A percentile compares a stretch with the other conserved stretches of the same genome.
These are phyloP conservation scores for Saturnispora besseyi DNA, from an alignment of 805 yeast species.

Conservation along the genomic window DNA sequence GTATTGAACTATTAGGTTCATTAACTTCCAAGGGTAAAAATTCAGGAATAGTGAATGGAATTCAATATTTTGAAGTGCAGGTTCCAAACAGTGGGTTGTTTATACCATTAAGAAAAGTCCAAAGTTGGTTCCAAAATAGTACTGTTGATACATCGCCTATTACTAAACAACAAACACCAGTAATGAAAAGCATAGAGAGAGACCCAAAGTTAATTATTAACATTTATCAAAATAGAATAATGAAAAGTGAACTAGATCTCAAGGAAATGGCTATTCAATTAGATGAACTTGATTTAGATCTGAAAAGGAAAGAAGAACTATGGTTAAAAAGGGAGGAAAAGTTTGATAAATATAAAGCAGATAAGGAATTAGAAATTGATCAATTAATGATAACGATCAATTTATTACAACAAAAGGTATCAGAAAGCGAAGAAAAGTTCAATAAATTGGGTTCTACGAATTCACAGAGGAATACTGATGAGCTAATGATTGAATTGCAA, in stretches of 20 bases:
- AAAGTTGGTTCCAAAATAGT: conserved; percentile 5
- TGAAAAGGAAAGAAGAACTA: conserved; percentile 39
- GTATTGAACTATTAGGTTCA: conserved; percentile 73
- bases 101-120: conserved; percentile 43
- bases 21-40: conserved; percentile 66
- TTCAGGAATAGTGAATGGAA: conserved; percentile 72
- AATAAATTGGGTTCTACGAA: not conserved
- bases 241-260: conserved; percentile 37
- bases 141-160: not conserved
- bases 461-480: not conserved
- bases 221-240: conserved; percentile 22
- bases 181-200: not conserved
- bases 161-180: not conserved
- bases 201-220: not conserved
- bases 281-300: conserved; percentile 38
- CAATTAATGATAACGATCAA: conserved; percentile 54
- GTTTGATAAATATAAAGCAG: conserved; percentile 36
- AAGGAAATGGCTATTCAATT: conserved; percentile 41
- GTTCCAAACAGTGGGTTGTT: conserved; percentile 68
- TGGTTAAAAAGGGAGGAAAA: conserved; percentile 37
- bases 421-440: conserved; percentile 37
- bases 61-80: conserved; percentile 55
- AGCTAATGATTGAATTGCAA: conserved; percentile 1
- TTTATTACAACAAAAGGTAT: conserved; percentile 44
- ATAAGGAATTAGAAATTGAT: conserved; percentile 44